These are phyloP conservation scores for Metschnikowia hibisci DNA, from an alignment of 805 yeast genomes.

Conservation along the genomic window DNA sequence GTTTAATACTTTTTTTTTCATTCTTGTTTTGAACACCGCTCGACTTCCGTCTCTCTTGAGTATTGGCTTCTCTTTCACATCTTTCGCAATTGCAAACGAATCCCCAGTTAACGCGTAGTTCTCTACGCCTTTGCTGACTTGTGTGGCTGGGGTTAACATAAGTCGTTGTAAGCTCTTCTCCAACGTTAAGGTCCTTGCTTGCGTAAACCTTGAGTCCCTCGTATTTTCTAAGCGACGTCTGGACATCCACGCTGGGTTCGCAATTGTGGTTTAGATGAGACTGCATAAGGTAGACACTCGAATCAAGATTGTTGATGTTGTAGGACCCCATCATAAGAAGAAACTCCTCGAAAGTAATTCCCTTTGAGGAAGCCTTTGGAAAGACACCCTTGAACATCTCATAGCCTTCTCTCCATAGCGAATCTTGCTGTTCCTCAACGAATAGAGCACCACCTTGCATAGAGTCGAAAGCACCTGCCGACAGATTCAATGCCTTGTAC, in stretches of 20 bases:
- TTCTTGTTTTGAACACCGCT: conserved; percentile 22
- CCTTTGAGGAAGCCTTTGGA: conserved; percentile 29
- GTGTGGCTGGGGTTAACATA: conserved; percentile 67
- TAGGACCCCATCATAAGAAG: conserved; percentile 64
- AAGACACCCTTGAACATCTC: conserved; percentile 49
- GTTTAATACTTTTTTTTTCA: conserved; percentile 39
- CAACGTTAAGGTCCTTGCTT: conserved; percentile 49
- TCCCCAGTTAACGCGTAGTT: conserved; percentile 74
- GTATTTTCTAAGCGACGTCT: conserved; percentile 37
- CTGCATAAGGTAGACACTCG: conserved; percentile 56
- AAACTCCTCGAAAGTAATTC: conserved; percentile 48
- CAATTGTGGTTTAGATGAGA: conserved; percentile 78
- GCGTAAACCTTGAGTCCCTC: conserved; percentile 57
- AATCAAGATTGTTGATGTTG: conserved; percentile 69
- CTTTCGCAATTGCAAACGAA: conserved; percentile 65
- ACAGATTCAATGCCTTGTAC: conserved; percentile 54
- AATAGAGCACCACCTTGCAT: conserved; percentile 52
- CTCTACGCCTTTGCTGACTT: conserved; percentile 59
- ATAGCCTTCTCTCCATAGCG: conserved; percentile 58
- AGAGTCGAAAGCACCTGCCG: conserved; percentile 50
- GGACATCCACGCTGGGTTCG: conserved; percentile 62
- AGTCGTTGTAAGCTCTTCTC: conserved; percentile 65
- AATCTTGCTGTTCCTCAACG: conserved; percentile 52
- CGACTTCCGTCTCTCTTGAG: conserved; percentile 45
- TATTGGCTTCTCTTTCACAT: conserved; percentile 54